These are phyloP conservation scores for Teratosphaeria zuluensis DNA, from an alignment of 2,329 filamentous ascomycete species.

Conservation along the genomic window DNA sequence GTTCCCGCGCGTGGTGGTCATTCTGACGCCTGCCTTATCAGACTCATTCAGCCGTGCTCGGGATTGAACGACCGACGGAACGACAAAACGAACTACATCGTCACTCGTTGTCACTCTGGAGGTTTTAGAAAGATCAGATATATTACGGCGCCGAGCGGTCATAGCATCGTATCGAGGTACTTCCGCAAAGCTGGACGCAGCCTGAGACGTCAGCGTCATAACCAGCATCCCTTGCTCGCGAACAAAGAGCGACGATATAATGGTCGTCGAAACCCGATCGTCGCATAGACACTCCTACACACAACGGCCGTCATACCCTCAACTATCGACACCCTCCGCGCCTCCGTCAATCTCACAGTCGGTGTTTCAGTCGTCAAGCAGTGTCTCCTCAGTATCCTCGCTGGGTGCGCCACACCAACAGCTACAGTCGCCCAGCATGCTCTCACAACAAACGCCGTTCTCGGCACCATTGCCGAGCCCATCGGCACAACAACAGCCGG, in stretches of 20 bases:
- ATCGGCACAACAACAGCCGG: conserved; percentile 17
- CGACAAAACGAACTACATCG: background rate
- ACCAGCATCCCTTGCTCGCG: background rate
- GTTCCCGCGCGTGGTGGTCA: background rate
- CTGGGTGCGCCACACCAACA: conserved; percentile 8
- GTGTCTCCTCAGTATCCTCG: conserved; percentile 30
- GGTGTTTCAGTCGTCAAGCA: conserved; percentile 33
- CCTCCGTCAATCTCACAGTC: conserved; percentile 22
- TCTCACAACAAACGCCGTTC: conserved; percentile 21
- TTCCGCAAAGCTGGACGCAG: background rate
- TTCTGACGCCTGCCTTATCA: background rate
- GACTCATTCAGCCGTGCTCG: background rate
- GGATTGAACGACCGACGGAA: background rate
- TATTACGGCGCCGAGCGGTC: background rate
- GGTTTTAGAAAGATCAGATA: background rate
- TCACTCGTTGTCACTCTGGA: background rate
- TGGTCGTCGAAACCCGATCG: conserved; percentile 13
- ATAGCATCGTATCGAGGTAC: background rate
- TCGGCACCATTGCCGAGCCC: conserved; percentile 27
- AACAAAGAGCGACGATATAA: conserved; percentile 1
- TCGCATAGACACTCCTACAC: conserved; percentile 15
- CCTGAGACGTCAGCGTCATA: background rate
- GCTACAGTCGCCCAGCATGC: conserved; percentile 11
- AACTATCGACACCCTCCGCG: conserved; percentile 16
- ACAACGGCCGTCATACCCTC: conserved; percentile 26